Percentiles rank a stretch among this genome's conserved stretches.
Evolutionary conservation across 129 eudicot species (phyloP).

Genomic region (Flaveria bidentis): DNA sequence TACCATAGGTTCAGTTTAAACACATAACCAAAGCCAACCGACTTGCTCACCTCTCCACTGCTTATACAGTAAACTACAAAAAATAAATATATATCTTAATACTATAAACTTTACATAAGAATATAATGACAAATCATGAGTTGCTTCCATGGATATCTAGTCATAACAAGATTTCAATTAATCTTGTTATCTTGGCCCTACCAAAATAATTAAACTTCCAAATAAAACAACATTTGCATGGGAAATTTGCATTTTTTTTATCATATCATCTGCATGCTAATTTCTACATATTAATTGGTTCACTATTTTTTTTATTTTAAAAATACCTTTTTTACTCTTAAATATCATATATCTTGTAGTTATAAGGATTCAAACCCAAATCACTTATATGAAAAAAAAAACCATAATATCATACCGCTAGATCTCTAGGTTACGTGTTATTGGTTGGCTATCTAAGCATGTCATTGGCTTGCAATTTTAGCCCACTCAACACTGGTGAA

Average conservation of each 20-base stretch:
- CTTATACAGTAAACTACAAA: neutral
- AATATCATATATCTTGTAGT: no score
- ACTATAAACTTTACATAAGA: constrained; percentile 22
- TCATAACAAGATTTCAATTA: constrained; percentile 12
- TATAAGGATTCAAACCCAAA: no score
- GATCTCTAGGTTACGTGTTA: no score
- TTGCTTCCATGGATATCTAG: neutral
- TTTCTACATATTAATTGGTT: constrained; percentile 1
- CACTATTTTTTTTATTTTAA: no score
- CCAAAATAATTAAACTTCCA: constrained; percentile 9
- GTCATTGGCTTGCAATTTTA: constrained; percentile 49
- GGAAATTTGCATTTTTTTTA: no score
- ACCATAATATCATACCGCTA: no score
- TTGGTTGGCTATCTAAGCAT: constrained; percentile 58
- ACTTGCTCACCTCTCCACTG: no score
- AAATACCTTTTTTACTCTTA: no score
- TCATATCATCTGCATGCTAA: neutral
- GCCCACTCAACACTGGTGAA: constrained; percentile 67
- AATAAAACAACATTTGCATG: constrained; percentile 1
- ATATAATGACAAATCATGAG: constrained; percentile 17
- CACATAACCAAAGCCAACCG: neutral
- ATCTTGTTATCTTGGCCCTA: constrained; percentile 19
- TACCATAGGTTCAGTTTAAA: neutral
- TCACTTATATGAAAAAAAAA: no score
- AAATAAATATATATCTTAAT: neutral